phyloP scores from a whole-genome alignment of 495 filamentous ascomycete species.

The Tetracladium setigerum region DNA sequence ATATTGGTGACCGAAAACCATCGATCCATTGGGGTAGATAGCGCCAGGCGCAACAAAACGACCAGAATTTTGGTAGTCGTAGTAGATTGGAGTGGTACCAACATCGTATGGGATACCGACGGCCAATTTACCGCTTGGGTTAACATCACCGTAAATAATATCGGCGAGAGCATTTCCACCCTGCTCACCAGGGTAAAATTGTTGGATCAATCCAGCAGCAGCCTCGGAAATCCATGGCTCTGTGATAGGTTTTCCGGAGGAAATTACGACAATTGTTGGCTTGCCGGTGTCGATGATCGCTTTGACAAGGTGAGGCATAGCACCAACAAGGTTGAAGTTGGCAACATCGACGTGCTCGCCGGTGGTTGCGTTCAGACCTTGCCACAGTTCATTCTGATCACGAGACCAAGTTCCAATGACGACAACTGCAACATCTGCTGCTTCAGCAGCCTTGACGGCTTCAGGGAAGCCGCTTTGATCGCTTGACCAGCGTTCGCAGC shows the following conservation, averaged over 20 bases:
- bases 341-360: slow-evolving; percentile 64
- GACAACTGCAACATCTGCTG: slow-evolving; percentile 62
- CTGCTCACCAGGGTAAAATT: slow-evolving; percentile 71
- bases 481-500: slow-evolving; percentile 66
- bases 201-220: slow-evolving; percentile 55
- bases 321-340: slow-evolving; percentile 57
- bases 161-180: slow-evolving; percentile 85
- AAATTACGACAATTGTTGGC: slow-evolving; percentile 62
- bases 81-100: slow-evolving; percentile 59
- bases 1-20: slow-evolving; percentile 59
- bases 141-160: slow-evolving; percentile 82
- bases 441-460: slow-evolving; percentile 53
- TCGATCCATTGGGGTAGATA: slow-evolving; percentile 43
- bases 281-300: slow-evolving; percentile 57
- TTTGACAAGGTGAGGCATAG: slow-evolving; percentile 54
- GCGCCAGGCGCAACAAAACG: slow-evolving; percentile 43
- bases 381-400: slow-evolving; percentile 61
- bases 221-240: slow-evolving; percentile 56
- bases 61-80: slow-evolving; percentile 64
- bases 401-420: slow-evolving; percentile 70
- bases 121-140: slow-evolving; percentile 69
- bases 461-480: slow-evolving; percentile 55
- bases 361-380: slow-evolving; percentile 60
- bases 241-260: slow-evolving; percentile 61
- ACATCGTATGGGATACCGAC: slow-evolving; percentile 54